Base-by-base conservation (phyloP, 495 filamentous ascomycete genomes). In the Daldinia childiae region DNA sequence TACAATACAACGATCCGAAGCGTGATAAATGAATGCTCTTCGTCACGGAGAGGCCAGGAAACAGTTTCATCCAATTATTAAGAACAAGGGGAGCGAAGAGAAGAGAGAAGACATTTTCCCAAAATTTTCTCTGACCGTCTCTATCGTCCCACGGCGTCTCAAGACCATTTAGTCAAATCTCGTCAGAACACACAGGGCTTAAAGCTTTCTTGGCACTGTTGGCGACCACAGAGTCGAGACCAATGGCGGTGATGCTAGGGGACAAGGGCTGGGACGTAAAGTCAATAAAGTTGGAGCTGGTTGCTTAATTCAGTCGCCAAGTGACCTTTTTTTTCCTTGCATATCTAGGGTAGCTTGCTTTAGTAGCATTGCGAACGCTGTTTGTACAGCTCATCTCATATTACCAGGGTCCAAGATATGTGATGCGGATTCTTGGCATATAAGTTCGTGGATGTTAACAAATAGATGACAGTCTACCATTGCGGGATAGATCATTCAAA, bases 151-250 rank as follows among this genome's bases (percentile, higher is more conserved):
- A 45, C 11, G 41, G 17, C 41, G 17, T 48, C 19, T 48, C 19
- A 24, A 11, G 43, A 41, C 19, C 36, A 30, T 19, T 38, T 34
- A 32, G 15, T 19, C 8, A 24, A 14, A 59, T 54, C 58, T 62
- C 65, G 51, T 45, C 43, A 57, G 19, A 55, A 32, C 34, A 26
- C 32, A 48, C 19, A 50, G 55, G 56, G 55, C 54, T 30, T 54
- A 45, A 8, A 14, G 29, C 15, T 39, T 26, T 65, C 62, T 71
- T 71, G 56, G 68, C 68, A 50, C 8, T 17, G 14, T 27, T 39
- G 12, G 17, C 24, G 11, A 63, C 61, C 29, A 60, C 50, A 29
- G 48, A 19, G 8, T 48, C 29, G 27, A 57, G 45, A 50, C 62
- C 62, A 56, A 66, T 65, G 55, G 61, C 45, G 30, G 8, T 17